Percentiles rank a stretch among this genome's conserved stretches.
phyloP scores from a whole-genome alignment of 192 early-diverging fungal species.

The Coemansia erecta region DNA sequence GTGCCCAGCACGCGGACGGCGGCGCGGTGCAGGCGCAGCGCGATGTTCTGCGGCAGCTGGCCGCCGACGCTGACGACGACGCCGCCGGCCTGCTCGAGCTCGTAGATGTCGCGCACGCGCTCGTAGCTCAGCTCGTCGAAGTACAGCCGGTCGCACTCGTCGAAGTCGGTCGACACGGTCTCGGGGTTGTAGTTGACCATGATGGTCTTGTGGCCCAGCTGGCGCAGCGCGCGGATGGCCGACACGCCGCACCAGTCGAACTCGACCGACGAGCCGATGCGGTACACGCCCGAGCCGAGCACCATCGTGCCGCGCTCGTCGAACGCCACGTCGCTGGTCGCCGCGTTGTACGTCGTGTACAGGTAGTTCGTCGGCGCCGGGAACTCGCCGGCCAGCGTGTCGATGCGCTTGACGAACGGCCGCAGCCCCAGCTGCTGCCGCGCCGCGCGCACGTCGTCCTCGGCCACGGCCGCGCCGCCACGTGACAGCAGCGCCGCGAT shows the following conservation, averaged over 20 bases:
- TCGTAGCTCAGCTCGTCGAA: too few relatives aligned
- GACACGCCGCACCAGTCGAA: slow-evolving; percentile 99
- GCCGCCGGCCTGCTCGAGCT: slow-evolving; percentile 83
- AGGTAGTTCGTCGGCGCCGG: slow-evolving; percentile 97
- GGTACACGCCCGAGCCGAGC: slow-evolving; percentile 95
- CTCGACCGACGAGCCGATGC: slow-evolving; percentile 97
- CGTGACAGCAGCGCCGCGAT: too few relatives aligned
- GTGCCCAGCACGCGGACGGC: slow-evolving; percentile 95
- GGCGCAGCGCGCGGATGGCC: slow-evolving; percentile 90
- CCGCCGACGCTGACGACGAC: slow-evolving; percentile 96
- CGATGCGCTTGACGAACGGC: slow-evolving; percentile 99
- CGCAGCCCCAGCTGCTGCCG: too few relatives aligned
- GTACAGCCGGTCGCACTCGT: slow-evolving; percentile 97
- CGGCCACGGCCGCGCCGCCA: too few relatives aligned
- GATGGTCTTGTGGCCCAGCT: slow-evolving; percentile 84
- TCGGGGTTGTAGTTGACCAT: slow-evolving; percentile 99
- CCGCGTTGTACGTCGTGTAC: slow-evolving; percentile 96
- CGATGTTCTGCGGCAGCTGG: slow-evolving; percentile 98
- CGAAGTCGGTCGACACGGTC: slow-evolving; percentile 99
- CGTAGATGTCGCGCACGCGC: slow-evolving; percentile 95
- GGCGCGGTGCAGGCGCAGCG: slow-evolving; percentile 83
- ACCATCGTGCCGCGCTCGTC: slow-evolving; percentile 96
- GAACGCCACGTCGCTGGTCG: slow-evolving; percentile 88
- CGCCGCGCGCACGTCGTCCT: too few relatives aligned
- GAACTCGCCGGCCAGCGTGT: slow-evolving; percentile 99